These are phyloP conservation scores for Cymbopogon citratus DNA, from an alignment of 176 grass and related monocot genomes.

Conservation along the genomic window DNA sequence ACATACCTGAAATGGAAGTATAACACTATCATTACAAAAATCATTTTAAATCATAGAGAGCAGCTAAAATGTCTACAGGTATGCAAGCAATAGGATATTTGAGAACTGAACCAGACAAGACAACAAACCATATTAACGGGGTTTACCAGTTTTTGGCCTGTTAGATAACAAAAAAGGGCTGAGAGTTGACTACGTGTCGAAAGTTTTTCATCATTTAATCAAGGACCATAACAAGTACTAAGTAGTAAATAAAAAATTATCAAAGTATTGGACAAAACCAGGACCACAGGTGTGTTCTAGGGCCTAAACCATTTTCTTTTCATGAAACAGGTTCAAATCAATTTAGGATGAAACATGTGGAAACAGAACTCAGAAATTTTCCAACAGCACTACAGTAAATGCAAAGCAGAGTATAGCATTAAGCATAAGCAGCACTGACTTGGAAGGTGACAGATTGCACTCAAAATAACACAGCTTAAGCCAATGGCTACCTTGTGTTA, in stretches of 20 bases:
- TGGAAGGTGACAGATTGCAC: not conserved
- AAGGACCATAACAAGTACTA: not conserved
- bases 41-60: not conserved
- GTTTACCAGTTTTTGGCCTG: not conserved
- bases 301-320: not conserved
- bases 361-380: not conserved
- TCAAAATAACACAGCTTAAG: not conserved
- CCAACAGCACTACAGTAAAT: not conserved
- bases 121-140: not conserved
- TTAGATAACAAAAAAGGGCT: not conserved
- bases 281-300: not conserved
- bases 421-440: not conserved
- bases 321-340: not conserved
- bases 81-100: not conserved
- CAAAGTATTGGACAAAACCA: not conserved
- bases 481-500: constrained; percentile 10
- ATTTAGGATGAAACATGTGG: not conserved
- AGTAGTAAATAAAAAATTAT: not conserved
- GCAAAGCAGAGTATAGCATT: constrained; percentile 5
- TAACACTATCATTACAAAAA: constrained; percentile 11
- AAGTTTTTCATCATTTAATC: not conserved
- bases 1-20: constrained; percentile 72
- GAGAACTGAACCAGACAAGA: not conserved
- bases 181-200: not conserved
- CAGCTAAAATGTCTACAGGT: constrained; percentile 9